Evolutionary conservation across 345 rosid species (phyloP).

Genomic region (Citrus australasica): DNA sequence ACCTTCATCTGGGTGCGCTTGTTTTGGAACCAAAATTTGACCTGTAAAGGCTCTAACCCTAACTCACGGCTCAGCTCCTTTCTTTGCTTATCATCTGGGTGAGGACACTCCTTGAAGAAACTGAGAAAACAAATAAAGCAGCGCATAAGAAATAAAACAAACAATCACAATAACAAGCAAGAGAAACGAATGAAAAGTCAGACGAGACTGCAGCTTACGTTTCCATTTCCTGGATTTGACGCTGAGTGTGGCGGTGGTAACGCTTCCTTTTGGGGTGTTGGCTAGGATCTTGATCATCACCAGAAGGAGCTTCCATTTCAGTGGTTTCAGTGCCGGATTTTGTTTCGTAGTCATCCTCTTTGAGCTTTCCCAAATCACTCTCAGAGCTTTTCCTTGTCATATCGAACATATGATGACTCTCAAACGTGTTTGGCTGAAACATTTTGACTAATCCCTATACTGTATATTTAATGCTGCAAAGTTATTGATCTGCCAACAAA

Average conservation of each 20-base stretch:
- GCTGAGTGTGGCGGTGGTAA: constrained; percentile 93
- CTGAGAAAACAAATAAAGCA: constrained; percentile 26
- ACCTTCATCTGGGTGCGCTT: constrained; percentile 99
- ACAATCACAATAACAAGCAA: no score
- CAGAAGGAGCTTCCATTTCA: constrained; percentile 58
- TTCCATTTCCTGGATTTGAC: constrained; percentile 94
- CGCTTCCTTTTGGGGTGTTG: constrained; percentile 78
- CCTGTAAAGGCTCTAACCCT: constrained; percentile 76
- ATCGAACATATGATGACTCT: constrained; percentile 65
- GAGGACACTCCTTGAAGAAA: constrained; percentile 92
- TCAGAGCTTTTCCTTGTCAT: constrained; percentile 57
- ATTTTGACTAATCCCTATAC: constrained; percentile 25
- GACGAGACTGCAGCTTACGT: constrained; percentile 48
- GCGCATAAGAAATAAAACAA: neutral
- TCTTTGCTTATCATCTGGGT: constrained; percentile 95
- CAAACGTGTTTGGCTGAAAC: constrained; percentile 78
- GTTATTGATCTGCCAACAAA: constrained; percentile 12
- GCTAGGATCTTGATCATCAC: constrained; percentile 73
- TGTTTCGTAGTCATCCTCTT: constrained; percentile 77
- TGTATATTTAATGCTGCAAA: neutral
- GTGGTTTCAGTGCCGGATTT: constrained; percentile 70
- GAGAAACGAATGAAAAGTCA: neutral
- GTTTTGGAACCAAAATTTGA: constrained; percentile 98
- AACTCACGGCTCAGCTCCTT: constrained; percentile 80
- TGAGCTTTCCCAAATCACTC: constrained; percentile 49